Base-by-base conservation (phyloP, 2,329 filamentous ascomycete species). In the Kalaharituber pfeilii region DNA sequence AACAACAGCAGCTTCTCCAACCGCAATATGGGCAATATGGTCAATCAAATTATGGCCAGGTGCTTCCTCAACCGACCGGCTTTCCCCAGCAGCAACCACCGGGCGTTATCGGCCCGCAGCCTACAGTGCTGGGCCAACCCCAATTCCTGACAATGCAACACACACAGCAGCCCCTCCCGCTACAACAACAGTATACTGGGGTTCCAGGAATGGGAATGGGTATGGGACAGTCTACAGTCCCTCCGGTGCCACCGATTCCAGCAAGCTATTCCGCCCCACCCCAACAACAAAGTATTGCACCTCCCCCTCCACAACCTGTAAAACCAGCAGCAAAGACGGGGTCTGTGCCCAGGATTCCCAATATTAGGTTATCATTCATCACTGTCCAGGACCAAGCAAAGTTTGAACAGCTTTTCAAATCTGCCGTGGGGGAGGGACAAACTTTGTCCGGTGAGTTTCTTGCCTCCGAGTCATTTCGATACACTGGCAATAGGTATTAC, bases 331-430 rank as follows among this genome's bases (percentile, higher is more conserved):
- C 70, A 59, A 70, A 71, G 25, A 69, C 71, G 58, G 67, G 72
- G 56, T 67, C 72, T 6, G 42, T 49, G 2, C 81, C 77, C 62
- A 91, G 84, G 71, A 95, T 98, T 54, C 91, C 91, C 26, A 96
- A 84, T 67, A 93, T 96, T 61, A 78, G 91, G 50, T 72, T 98
- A 57, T 94, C 88, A 2, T 98, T 98, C 68, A 94, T 98, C 65
- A 95, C 89, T 2, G 88, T 86, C 25, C 80, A 83, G 65, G 91
- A 98, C 66, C 91, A 98, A 69, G 78, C 86, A 65, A 95, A 94
- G 71, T 98, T 98, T 64, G 91, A 98, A 72, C 91, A 91, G 55
- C 72, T 98, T 42, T 98, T 98, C 74, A 95, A 89, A 71, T 93
- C 87, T 53, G 89, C 91, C 13, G 86, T 89, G 29, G 86, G 86